Conservation (phyloP, 192 early-diverging fungal species). For the Irineochytrium annulatum region DNA sequence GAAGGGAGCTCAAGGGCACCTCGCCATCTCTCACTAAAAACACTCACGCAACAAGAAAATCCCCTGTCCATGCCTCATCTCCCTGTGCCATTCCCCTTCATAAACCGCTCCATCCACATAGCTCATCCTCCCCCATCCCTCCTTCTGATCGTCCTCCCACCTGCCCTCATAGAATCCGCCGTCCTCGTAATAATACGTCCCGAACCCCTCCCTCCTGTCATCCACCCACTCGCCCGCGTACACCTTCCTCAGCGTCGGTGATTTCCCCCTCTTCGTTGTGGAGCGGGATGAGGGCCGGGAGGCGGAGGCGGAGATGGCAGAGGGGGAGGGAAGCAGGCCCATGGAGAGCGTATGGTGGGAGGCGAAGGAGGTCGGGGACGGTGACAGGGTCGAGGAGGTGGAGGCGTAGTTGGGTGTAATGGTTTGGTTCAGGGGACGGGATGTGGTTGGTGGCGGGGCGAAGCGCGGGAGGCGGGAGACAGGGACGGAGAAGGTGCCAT, state of each 20-base stretch:
- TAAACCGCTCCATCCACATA: slow-evolving; percentile 47
- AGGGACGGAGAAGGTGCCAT: slow-evolving; percentile 53
- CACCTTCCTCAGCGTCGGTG: slow-evolving; percentile 40
- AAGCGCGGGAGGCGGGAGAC: too few species aligned
- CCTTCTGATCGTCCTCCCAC: slow-evolving; percentile 48
- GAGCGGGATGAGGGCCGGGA: neutral
- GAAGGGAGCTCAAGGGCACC: too few species aligned
- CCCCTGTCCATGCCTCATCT: slow-evolving; percentile 56
- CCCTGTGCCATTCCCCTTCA: slow-evolving; percentile 60
- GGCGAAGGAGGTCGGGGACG: neutral
- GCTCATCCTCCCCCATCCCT: slow-evolving; percentile 56
- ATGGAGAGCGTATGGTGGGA: too few species aligned
- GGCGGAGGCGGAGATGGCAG: neutral
- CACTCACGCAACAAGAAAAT: slow-evolving; percentile 42
- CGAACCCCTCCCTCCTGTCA: slow-evolving; percentile 47
- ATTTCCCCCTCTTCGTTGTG: neutral
- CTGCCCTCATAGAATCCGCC: slow-evolving; percentile 49
- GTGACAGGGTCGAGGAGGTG: neutral
- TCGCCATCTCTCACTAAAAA: neutral
- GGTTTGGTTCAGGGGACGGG: too few species aligned
- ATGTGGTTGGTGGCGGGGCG: too few species aligned
- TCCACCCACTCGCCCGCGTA: slow-evolving; percentile 52
- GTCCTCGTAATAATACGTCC: slow-evolving; percentile 55
- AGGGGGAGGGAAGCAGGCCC: neutral
- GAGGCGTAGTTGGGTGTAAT: too few species aligned